Conservation (phyloP, 2,329 filamentous ascomycete species). For the Penicillium sumatraense region DNA sequence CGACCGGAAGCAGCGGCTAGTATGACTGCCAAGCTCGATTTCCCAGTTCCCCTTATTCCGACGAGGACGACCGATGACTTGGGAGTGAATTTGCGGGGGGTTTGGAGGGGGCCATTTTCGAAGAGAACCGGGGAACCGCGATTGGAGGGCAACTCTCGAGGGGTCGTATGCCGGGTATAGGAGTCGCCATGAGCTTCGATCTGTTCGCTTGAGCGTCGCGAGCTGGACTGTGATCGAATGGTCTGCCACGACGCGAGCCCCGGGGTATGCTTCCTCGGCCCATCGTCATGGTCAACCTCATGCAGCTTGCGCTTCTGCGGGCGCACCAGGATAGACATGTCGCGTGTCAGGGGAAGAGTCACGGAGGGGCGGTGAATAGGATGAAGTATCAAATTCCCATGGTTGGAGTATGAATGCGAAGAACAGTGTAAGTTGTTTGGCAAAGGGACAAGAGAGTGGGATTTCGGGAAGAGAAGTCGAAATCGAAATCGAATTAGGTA, state of each 20-base stretch:
- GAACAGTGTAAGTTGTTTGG: neutral
- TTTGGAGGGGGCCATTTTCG: constrained; percentile 31
- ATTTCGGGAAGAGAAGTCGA: neutral
- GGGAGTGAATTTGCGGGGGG: constrained; percentile 52
- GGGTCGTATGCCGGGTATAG: constrained; percentile 18
- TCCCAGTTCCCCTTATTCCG: constrained; percentile 74
- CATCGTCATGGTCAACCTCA: constrained; percentile 30
- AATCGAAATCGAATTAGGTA: neutral
- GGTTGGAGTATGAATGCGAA: neutral
- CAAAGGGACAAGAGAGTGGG: neutral
- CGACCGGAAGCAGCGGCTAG: constrained; percentile 72
- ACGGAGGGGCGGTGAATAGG: neutral
- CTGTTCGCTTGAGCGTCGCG: constrained; percentile 23
- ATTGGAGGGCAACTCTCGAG: constrained; percentile 33
- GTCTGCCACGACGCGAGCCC: neutral
- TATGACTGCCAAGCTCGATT: constrained; percentile 76
- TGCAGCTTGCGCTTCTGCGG: constrained; percentile 38
- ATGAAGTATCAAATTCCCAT: neutral
- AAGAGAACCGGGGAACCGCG: constrained; percentile 34
- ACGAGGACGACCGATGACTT: constrained; percentile 74
- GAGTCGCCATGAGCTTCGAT: constrained; percentile 24
- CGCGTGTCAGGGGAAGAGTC: neutral
- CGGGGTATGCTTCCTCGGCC: constrained; percentile 19
- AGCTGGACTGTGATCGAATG: constrained; percentile 7
- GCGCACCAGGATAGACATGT: constrained; percentile 38